phyloP scores from a whole-genome alignment of 208 protist genomes.

The Acanthamoeba rhysodes region DNA sequence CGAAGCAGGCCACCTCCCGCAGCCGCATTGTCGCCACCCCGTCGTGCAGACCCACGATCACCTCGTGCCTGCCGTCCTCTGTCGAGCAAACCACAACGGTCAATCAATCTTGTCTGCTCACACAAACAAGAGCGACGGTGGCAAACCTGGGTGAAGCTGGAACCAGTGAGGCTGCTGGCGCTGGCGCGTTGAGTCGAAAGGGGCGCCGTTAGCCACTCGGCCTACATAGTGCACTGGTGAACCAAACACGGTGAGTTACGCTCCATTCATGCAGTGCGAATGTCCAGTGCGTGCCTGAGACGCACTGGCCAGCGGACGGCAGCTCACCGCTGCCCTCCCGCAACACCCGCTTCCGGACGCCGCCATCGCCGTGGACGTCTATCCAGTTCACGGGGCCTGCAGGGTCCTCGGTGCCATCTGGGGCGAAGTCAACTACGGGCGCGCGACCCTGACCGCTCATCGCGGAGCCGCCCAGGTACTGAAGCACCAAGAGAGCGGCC shows the following conservation, averaged over 20 bases:
- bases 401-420: background rate
- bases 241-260: no score
- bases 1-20: background rate
- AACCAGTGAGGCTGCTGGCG: background rate
- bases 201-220: background rate
- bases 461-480: background rate
- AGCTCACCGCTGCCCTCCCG: background rate
- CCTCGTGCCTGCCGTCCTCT: background rate
- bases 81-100: background rate
- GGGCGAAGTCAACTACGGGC: background rate
- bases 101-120: no score
- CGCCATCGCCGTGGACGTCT: background rate
- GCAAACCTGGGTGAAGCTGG: background rate
- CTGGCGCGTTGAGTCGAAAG: background rate
- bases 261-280: no score
- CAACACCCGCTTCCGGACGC: background rate
- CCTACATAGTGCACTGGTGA: background rate
- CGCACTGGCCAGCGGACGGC: background rate
- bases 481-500: background rate
- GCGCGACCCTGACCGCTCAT: background rate
- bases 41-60: background rate
- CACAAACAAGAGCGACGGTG: no score
- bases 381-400: background rate
- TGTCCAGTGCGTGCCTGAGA: background rate
- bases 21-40: background rate